A percentile compares a stretch with the other conserved stretches of the same genome.
phyloP scores from a whole-genome alignment of 2,329 filamentous ascomycete species.

The Cadophora gregata region DNA sequence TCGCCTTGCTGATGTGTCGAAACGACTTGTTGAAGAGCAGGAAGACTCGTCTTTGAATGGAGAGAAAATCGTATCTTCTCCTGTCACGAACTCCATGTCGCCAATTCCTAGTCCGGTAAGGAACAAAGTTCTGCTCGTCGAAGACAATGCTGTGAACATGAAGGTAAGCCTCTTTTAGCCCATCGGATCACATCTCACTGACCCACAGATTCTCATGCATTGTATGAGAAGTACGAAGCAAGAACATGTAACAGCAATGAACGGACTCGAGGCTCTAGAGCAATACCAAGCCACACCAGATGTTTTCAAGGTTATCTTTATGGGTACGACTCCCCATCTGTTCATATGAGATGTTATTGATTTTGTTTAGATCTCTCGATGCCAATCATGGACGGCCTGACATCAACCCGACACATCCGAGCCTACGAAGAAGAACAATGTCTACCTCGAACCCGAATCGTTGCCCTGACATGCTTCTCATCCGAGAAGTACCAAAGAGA shows the following conservation, averaged over 20 bases:
- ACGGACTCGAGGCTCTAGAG: conserved; percentile 55
- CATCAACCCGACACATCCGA: conserved; percentile 54
- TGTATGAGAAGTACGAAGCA: conserved; percentile 36
- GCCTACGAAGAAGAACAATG: conserved; percentile 50
- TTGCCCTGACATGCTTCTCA: conserved; percentile 58
- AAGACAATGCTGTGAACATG: conserved; percentile 49
- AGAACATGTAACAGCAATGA: conserved; percentile 46
- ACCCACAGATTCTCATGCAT: conserved; percentile 32
- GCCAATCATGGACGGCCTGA: conserved; percentile 59
- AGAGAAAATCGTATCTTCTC: background rate
- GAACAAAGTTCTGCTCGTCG: conserved; percentile 45
- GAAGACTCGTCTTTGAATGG: background rate
- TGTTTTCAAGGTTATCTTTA: conserved; percentile 42
- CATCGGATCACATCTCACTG: background rate
- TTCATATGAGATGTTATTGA: background rate
- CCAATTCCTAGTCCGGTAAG: background rate
- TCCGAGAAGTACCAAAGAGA: conserved; percentile 53
- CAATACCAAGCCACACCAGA: conserved; percentile 31
- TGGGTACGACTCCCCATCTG: conserved; percentile 37
- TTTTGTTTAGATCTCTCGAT: conserved; percentile 54
- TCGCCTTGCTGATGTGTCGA: background rate
- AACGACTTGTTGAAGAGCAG: background rate
- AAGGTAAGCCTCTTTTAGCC: conserved; percentile 28
- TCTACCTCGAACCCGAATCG: conserved; percentile 50
- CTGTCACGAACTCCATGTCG: background rate